Percentiles rank a stretch among this genome's conserved stretches.
Evolutionary conservation across 2,329 filamentous ascomycete species (phyloP).

Genomic region (Fusarium ambrosium): DNA sequence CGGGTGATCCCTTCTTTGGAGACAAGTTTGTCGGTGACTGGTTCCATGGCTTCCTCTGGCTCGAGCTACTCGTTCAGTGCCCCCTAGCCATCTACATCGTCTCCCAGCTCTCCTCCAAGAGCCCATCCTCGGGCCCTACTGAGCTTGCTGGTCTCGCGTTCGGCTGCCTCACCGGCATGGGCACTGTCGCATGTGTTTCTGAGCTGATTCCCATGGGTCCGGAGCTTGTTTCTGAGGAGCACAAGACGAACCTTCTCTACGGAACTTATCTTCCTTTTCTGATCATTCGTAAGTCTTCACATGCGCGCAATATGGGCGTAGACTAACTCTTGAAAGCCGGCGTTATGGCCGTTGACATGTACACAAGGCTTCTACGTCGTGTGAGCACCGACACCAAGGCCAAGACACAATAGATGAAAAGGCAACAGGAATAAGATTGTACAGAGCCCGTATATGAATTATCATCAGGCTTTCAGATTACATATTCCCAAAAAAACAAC

Average conservation of each 20-base stretch:
- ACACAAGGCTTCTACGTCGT: constrained; percentile 61
- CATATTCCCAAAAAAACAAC: constrained; percentile 26
- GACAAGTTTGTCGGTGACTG: constrained; percentile 58
- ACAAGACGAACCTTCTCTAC: constrained; percentile 62
- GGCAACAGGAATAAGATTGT: constrained; percentile 10
- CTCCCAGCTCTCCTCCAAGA: constrained; percentile 52
- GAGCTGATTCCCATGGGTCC: constrained; percentile 65
- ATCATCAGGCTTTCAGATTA: constrained; percentile 29
- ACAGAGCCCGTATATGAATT: constrained; percentile 17
- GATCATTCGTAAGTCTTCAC: constrained; percentile 62
- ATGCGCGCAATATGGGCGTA: not conserved
- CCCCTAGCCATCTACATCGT: constrained; percentile 65
- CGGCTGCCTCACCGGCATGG: constrained; percentile 64
- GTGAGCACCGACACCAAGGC: constrained; percentile 53
- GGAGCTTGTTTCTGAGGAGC: constrained; percentile 56
- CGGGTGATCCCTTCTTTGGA: constrained; percentile 68
- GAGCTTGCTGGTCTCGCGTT: constrained; percentile 68
- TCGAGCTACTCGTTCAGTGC: constrained; percentile 65
- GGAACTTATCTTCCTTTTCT: constrained; percentile 67
- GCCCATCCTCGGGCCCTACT: constrained; percentile 53
- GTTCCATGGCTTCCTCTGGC: constrained; percentile 64
- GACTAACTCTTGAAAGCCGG: constrained; percentile 55
- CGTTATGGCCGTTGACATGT: constrained; percentile 69
- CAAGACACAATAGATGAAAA: constrained; percentile 52
- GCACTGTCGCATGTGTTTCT: constrained; percentile 64